phyloP scores from a whole-genome alignment of 208 protist genomes.

The Zelonia costaricensis region DNA sequence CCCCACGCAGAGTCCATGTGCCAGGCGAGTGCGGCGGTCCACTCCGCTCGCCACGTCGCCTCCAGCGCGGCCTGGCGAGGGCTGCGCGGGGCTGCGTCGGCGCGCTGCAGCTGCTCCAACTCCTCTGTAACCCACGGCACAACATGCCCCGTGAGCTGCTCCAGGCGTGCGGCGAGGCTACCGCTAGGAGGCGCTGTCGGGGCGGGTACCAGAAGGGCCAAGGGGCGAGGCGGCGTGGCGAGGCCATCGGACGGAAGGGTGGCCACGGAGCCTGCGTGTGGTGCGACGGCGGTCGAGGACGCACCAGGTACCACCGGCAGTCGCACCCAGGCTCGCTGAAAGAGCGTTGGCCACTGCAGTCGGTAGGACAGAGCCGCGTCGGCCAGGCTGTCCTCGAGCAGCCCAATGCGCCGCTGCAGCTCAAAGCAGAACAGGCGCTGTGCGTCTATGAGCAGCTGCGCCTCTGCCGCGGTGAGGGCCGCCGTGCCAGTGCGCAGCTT shows the following conservation, averaged over 20 bases:
- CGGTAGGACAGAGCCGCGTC: conserved; percentile 62
- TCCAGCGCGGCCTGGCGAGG: conserved; percentile 23
- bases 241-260: background rate
- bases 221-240: background rate
- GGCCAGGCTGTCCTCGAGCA: conserved; percentile 78
- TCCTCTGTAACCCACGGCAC: conserved; percentile 17
- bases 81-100: conserved; percentile 17
- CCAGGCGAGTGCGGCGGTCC: conserved; percentile 18
- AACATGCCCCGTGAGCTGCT: conserved; percentile 18
- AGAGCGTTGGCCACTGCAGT: conserved; percentile 53
- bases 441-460: conserved; percentile 26
- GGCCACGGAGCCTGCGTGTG: background rate
- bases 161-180: conserved; percentile 10
- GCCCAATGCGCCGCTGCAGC: conserved; percentile 63
- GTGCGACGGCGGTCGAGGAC: background rate
- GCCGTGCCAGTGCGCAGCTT: conserved; percentile 23
- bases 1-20: too few relatives aligned
- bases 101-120: conserved; percentile 9
- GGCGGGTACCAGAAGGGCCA: background rate
- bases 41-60: conserved; percentile 25
- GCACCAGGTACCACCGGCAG: conserved; percentile 25
- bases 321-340: conserved; percentile 59
- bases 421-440: conserved; percentile 73
- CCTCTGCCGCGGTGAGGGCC: conserved; percentile 25
- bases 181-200: background rate